These are phyloP conservation scores for Eucalyptus regnans DNA, from an alignment of 345 rosid genomes.

Conservation along the genomic window DNA sequence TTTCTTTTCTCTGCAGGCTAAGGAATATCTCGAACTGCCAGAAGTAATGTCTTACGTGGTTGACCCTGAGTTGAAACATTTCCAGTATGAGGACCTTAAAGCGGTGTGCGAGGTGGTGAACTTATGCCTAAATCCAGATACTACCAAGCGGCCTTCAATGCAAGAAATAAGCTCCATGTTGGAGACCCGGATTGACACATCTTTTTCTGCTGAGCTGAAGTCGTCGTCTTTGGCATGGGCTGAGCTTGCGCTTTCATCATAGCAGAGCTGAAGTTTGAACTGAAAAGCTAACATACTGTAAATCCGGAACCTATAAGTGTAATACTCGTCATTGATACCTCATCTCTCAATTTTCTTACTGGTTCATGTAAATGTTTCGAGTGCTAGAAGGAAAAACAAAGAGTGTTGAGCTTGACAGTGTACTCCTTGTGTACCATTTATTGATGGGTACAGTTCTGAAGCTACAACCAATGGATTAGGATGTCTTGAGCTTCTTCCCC, in stretches of 20 bases:
- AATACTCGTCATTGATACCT: not conserved
- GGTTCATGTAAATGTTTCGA: conserved; percentile 28
- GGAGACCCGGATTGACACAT: conserved; percentile 67
- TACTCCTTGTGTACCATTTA: conserved; percentile 12
- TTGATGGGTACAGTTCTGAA: not conserved
- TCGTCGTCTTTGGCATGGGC: conserved; percentile 97
- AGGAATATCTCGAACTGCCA: conserved; percentile 66
- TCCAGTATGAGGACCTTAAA: conserved; percentile 59
- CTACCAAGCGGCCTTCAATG: conserved; percentile 48
- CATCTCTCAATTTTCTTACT: not conserved
- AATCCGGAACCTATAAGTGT: conserved; percentile 13
- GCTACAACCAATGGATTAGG: not conserved
- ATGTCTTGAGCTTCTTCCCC: not conserved
- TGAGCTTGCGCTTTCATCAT: conserved; percentile 78
- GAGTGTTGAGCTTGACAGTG: conserved; percentile 7
- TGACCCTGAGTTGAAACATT: conserved; percentile 88
- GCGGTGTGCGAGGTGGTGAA: conserved; percentile 68
- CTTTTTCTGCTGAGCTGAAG: conserved; percentile 60
- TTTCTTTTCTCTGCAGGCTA: conserved; percentile 44
- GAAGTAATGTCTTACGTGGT: conserved; percentile 68
- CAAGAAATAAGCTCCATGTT: conserved; percentile 42
- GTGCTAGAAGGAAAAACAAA: conserved; percentile 2
- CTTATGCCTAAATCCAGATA: conserved; percentile 54
- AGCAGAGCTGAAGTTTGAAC: conserved; percentile 2
- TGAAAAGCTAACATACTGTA: conserved; percentile 27